Evolutionary conservation across 75 land plant genomes (phyloP).

Genomic region (Sequoia sempervirens): DNA sequence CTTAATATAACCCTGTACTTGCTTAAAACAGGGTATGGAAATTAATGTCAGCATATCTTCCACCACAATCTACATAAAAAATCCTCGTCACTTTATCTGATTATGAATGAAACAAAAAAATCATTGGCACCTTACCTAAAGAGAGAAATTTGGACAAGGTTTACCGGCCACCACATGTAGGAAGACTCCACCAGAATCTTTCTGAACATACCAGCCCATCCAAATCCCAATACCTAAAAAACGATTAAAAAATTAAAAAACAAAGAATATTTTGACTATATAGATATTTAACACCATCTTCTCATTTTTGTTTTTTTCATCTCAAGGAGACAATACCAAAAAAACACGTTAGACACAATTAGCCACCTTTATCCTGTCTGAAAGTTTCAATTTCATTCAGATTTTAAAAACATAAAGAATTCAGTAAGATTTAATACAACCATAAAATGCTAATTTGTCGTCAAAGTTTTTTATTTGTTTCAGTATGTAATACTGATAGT

Average conservation of each 20-base stretch:
- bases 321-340: no score
- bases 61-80: not conserved
- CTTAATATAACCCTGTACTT: not conserved
- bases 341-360: not conserved
- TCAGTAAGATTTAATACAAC: not conserved
- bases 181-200: slow-evolving; percentile 65
- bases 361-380: not conserved
- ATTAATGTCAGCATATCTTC: not conserved
- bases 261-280: not conserved
- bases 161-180: slow-evolving; percentile 86
- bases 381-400: not conserved
- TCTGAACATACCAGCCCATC: slow-evolving; percentile 82
- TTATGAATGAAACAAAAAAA: not conserved
- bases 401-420: no score
- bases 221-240: slow-evolving; percentile 72
- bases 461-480: not conserved
- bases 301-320: no score
- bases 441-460: not conserved
- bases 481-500: not conserved
- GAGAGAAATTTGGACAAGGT: slow-evolving; percentile 68
- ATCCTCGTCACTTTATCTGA: not conserved
- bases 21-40: not conserved
- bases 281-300: not conserved
- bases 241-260: not conserved
- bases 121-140: slow-evolving; percentile 47